phyloP scores from a whole-genome alignment of 345 rosid genomes.

The Citrus medica region DNA sequence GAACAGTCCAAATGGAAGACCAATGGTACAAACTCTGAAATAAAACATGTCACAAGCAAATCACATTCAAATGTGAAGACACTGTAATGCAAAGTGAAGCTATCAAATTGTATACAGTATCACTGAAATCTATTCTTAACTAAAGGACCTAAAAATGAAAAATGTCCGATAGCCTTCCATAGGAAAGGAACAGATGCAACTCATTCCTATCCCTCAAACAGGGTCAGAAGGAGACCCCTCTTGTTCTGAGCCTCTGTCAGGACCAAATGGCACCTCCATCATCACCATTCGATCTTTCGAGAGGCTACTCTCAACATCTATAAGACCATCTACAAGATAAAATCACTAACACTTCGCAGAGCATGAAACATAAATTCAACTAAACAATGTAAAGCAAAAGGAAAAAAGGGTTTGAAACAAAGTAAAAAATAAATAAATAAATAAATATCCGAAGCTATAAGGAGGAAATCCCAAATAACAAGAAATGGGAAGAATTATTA shows the following conservation, averaged over 20 bases:
- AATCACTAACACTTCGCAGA: no score
- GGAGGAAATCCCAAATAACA: background rate
- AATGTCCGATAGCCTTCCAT: no score
- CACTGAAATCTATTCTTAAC: background rate
- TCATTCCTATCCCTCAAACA: constrained; percentile 17
- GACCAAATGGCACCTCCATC: background rate
- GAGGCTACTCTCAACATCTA: background rate
- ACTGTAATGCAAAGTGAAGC: background rate
- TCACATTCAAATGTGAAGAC: background rate
- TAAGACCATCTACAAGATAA: no score
- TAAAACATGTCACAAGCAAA: no score
- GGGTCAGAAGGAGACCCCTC: background rate
- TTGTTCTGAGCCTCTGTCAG: background rate
- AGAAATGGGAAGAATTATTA: background rate
- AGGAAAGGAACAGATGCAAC: background rate
- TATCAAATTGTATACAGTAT: background rate
- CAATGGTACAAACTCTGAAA: background rate
- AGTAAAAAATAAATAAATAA: no score
- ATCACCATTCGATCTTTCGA: background rate
- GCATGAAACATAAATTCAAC: no score
- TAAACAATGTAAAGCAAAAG: no score
- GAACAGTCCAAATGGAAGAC: background rate
- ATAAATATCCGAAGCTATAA: background rate
- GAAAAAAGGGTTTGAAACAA: no score
- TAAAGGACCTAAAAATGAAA: background rate